phyloP scores from a whole-genome alignment of 2,329 filamentous ascomycete species.

The Fusarium humuli region DNA sequence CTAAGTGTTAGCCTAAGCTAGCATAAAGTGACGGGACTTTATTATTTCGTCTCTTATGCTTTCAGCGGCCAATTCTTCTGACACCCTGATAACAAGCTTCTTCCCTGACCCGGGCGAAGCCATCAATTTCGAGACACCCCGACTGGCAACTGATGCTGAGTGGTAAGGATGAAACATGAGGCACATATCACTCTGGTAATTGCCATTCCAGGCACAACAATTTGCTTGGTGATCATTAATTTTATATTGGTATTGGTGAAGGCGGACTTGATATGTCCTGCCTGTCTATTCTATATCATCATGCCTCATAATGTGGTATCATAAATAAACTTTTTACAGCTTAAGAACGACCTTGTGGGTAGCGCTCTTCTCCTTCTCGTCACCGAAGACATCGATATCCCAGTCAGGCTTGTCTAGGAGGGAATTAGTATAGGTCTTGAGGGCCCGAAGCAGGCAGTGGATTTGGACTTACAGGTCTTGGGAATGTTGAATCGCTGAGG shows the following conservation, averaged over 20 bases:
- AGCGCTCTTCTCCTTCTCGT: slow-evolving; percentile 64
- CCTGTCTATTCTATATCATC: slow-evolving; percentile 29
- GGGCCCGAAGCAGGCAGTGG: not conserved
- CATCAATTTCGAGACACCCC: not conserved
- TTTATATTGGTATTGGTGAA: slow-evolving; percentile 16
- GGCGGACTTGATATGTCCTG: not conserved
- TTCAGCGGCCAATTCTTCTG: too few species aligned
- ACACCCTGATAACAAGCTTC: too few species aligned
- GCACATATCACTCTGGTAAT: slow-evolving; percentile 1
- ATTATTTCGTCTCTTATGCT: too few species aligned
- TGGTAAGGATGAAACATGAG: not conserved
- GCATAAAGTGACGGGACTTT: too few species aligned
- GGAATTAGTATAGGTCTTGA: slow-evolving; percentile 10
- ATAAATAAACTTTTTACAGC: slow-evolving; percentile 33
- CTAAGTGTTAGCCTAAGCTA: too few species aligned
- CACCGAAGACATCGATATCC: slow-evolving; percentile 67
- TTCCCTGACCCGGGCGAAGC: not conserved
- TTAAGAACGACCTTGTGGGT: slow-evolving; percentile 60
- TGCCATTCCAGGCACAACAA: not conserved
- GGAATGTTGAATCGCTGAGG: slow-evolving; percentile 60
- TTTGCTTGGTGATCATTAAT: slow-evolving; percentile 16
- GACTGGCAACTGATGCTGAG: slow-evolving; percentile 1
- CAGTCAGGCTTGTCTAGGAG: slow-evolving; percentile 62
- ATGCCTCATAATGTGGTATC: slow-evolving; percentile 36
- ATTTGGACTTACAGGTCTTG: slow-evolving; percentile 52